These are phyloP conservation scores for Adenanthera pavonina DNA, from an alignment of 306 rosid genomes.

Conservation along the genomic window DNA sequence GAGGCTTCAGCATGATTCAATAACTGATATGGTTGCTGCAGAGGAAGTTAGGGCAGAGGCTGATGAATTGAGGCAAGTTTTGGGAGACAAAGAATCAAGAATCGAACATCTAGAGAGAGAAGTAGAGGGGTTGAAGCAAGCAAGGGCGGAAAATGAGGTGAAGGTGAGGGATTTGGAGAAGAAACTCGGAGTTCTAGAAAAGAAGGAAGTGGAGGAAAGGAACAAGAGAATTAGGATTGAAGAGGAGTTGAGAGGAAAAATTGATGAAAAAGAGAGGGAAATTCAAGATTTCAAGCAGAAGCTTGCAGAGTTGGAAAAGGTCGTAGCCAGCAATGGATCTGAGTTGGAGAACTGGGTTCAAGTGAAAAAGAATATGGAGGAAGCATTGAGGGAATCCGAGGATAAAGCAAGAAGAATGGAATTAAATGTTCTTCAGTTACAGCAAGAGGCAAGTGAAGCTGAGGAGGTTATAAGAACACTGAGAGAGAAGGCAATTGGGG, in stretches of 20 bases:
- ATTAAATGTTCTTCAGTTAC: conserved; percentile 52
- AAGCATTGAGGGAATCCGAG: conserved; percentile 50
- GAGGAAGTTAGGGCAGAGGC: conserved; percentile 57
- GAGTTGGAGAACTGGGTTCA: conserved; percentile 53
- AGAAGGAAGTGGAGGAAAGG: conserved; percentile 85
- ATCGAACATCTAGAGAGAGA: conserved; percentile 61
- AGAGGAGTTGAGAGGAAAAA: conserved; percentile 76
- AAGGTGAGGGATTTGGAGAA: conserved; percentile 85
- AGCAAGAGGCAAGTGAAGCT: conserved; percentile 63
- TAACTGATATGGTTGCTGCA: conserved; percentile 50
- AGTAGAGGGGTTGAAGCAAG: conserved; percentile 58
- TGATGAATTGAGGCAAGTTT: conserved; percentile 51
- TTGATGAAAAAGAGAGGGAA: conserved; percentile 73
- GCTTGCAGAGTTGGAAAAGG: conserved; percentile 56
- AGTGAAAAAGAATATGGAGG: conserved; percentile 56
- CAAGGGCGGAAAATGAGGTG: conserved; percentile 58
- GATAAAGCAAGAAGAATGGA: conserved; percentile 58
- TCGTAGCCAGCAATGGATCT: conserved; percentile 32
- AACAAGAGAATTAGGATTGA: conserved; percentile 78
- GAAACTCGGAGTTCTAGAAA: conserved; percentile 73
- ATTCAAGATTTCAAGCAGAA: conserved; percentile 45
- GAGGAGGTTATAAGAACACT: conserved; percentile 49
- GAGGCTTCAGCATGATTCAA: conserved; percentile 80
- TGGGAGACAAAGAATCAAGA: conserved; percentile 58
- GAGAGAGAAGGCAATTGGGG: conserved; percentile 60